phyloP scores from a whole-genome alignment of 306 rosid genomes.

The Lablab purpureus region DNA sequence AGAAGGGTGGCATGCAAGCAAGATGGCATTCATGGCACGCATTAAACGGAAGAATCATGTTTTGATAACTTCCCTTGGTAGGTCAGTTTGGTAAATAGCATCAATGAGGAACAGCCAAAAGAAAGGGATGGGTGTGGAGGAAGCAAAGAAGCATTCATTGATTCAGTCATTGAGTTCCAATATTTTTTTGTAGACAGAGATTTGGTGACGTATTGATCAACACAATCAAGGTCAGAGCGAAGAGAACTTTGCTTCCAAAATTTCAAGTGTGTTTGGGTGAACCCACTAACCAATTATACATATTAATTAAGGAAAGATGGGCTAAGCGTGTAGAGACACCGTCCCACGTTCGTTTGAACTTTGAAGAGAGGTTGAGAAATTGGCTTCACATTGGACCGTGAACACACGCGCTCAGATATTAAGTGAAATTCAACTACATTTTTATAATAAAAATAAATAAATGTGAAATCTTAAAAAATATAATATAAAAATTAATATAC shows the following conservation, averaged over 20 bases:
- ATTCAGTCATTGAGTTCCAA: conserved; percentile 54
- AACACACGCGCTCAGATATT: background rate
- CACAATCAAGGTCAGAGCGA: background rate
- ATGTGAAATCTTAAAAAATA: no score
- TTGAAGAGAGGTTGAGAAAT: background rate
- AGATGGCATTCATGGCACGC: conserved; percentile 41
- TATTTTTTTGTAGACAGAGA: background rate
- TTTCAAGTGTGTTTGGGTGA: background rate
- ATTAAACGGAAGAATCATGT: conserved; percentile 19
- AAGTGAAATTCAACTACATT: no score
- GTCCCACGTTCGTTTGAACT: background rate
- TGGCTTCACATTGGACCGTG: conserved; percentile 39
- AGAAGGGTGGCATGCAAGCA: conserved; percentile 48
- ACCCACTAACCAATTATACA: background rate
- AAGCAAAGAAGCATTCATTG: conserved; percentile 84
- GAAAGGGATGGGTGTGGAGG: conserved; percentile 69
- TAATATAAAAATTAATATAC: no score
- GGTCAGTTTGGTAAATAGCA: conserved; percentile 59
- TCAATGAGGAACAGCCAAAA: conserved; percentile 37
- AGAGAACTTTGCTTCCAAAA: background rate
- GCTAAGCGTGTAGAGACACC: conserved; percentile 44
- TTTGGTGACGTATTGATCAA: conserved; percentile 7
- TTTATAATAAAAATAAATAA: no score
- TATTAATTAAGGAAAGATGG: background rate
- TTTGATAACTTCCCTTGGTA: conserved; percentile 63